Evolutionary conservation across 805 yeast genomes (phyloP).

Genomic region (Wickerhamiella dianesei): DNA sequence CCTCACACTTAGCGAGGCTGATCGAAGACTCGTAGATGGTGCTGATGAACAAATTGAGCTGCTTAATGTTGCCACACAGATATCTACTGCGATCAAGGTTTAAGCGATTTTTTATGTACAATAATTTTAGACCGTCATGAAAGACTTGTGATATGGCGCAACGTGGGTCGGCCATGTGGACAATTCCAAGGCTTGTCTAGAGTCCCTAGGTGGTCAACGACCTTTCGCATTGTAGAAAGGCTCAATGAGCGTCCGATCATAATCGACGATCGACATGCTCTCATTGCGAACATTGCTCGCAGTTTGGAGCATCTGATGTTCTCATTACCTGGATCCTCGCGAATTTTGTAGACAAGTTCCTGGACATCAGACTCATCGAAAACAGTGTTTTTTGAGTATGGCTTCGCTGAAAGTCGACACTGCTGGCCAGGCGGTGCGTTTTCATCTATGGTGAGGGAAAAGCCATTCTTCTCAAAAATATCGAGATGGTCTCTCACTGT

Average conservation of each 20-base stretch:
- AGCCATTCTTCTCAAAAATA: conserved; percentile 65
- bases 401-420: conserved; percentile 47
- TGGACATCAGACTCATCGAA: conserved; percentile 55
- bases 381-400: conserved; percentile 54
- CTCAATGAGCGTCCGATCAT: conserved; percentile 79
- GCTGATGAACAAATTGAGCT: conserved; percentile 80
- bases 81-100: conserved; percentile 26
- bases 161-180: conserved; percentile 97
- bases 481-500: conserved; percentile 46
- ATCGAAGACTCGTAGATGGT: conserved; percentile 64
- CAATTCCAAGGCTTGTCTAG: conserved; percentile 87
- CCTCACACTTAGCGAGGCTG: conserved; percentile 54
- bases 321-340: conserved; percentile 37
- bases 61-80: conserved; percentile 44
- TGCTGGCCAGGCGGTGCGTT: conserved; percentile 43
- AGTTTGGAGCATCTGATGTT: conserved; percentile 58
- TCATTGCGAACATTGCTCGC: conserved; percentile 76
- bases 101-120: background rate
- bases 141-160: conserved; percentile 68
- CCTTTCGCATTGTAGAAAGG: conserved; percentile 44
- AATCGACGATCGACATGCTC: conserved; percentile 86
- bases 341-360: conserved; percentile 59
- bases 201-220: conserved; percentile 53
- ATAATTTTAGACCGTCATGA: conserved; percentile 5
- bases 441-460: conserved; percentile 40